These are phyloP conservation scores for Kwoniella dendrophila DNA, from an alignment of 768 basidiomycete genomes.

Conservation along the genomic window DNA sequence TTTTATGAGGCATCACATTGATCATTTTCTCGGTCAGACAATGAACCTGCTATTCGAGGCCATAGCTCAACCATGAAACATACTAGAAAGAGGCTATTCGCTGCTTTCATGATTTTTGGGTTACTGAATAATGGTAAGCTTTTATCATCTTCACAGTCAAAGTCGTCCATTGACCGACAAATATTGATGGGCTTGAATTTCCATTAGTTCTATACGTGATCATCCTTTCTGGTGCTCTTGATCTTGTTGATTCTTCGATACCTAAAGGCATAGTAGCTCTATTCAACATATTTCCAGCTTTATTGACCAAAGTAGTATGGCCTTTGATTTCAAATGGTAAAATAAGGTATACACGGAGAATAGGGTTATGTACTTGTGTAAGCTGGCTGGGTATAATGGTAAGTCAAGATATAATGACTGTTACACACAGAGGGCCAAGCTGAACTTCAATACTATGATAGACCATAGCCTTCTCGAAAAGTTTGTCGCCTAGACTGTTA, in stretches of 20 bases:
- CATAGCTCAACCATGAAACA: slow-evolving; percentile 17
- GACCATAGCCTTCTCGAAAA: slow-evolving; percentile 76
- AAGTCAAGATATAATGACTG: slow-evolving; percentile 50
- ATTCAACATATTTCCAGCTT: slow-evolving; percentile 88
- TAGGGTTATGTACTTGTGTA: slow-evolving; percentile 72
- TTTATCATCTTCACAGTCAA: neutral
- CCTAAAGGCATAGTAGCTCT: slow-evolving; percentile 94
- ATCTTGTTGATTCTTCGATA: slow-evolving; percentile 85
- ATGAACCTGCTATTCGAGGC: slow-evolving; percentile 3
- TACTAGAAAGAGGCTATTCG: slow-evolving; percentile 37
- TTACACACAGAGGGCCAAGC: neutral
- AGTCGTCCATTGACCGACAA: neutral
- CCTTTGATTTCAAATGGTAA: slow-evolving; percentile 85
- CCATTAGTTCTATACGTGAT: slow-evolving; percentile 85
- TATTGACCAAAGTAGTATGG: slow-evolving; percentile 87
- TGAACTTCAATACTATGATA: slow-evolving; percentile 48
- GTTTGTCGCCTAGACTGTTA: slow-evolving; percentile 68
- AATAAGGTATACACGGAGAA: slow-evolving; percentile 75
- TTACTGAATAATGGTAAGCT: slow-evolving; percentile 82
- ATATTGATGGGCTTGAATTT: neutral
- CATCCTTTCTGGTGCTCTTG: slow-evolving; percentile 91
- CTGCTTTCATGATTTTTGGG: slow-evolving; percentile 83
- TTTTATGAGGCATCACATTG: no score
- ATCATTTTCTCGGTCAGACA: no score
- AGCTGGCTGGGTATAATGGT: slow-evolving; percentile 87